Conservation (phyloP, 169 alveolate genomes). For the Cryptosporidium felis region DNA sequence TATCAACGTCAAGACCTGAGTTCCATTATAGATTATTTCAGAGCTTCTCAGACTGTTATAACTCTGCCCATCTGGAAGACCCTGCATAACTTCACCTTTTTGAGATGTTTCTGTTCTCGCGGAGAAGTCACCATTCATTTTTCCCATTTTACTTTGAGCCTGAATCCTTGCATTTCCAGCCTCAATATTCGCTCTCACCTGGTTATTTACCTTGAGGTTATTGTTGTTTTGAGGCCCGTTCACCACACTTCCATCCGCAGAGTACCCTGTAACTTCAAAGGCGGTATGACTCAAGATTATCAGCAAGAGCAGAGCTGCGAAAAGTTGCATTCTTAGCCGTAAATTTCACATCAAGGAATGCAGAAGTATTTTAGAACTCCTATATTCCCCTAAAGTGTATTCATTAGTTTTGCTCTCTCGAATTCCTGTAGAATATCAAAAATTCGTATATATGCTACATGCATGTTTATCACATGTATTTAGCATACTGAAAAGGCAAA, state of each 20-base stretch:
- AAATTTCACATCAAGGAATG: no score
- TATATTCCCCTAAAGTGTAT: no score
- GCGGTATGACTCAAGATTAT: background rate
- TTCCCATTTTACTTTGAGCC: slow-evolving; percentile 1
- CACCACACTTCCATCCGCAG: background rate
- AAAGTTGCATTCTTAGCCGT: slow-evolving; percentile 24
- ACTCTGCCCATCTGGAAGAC: slow-evolving; percentile 4
- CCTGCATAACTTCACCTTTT: background rate
- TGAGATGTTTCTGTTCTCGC: background rate
- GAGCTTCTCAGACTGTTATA: slow-evolving; percentile 50
- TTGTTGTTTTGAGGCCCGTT: slow-evolving; percentile 27
- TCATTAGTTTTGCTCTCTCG: no score
- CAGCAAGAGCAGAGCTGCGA: slow-evolving; percentile 8
- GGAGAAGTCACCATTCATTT: background rate
- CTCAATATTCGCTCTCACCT: slow-evolving; percentile 24
- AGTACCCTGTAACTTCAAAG: background rate
- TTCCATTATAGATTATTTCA: slow-evolving; percentile 59
- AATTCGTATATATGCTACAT: no score
- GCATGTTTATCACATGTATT: no score
- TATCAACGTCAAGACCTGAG: slow-evolving; percentile 40
- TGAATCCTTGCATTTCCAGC: slow-evolving; percentile 5
- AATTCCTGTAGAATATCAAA: no score
- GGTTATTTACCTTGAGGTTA: slow-evolving; percentile 46
- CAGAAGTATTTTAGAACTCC: no score
- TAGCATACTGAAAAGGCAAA: no score